These are phyloP conservation scores for Exophiala bonariae DNA, from an alignment of 2,329 filamentous ascomycete species.

Conservation along the genomic window DNA sequence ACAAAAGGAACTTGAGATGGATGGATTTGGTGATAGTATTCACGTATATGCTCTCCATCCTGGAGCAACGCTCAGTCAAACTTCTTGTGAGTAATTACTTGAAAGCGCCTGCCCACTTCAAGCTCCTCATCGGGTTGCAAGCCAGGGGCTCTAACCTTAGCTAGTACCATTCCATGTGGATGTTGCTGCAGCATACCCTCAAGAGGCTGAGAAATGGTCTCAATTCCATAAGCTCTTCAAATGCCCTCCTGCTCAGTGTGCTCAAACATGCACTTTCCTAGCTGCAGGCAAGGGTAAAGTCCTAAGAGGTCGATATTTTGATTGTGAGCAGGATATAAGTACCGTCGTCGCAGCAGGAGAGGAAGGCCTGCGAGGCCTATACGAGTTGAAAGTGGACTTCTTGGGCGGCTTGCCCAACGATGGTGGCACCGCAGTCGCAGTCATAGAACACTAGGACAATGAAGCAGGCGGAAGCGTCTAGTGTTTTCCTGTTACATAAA, in stretches of 20 bases:
- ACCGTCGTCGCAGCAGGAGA: not conserved
- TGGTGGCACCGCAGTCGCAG: not conserved
- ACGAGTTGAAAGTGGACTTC: constrained; percentile 11
- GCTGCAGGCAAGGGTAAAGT: constrained; percentile 6
- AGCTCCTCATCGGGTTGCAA: not conserved
- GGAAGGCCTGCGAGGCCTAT: not conserved
- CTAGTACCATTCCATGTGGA: not conserved
- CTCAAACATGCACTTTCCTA: constrained; percentile 6
- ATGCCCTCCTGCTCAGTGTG: constrained; percentile 1
- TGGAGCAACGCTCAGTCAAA: constrained; percentile 3
- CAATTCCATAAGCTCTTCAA: constrained; percentile 2
- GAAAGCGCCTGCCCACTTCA: too few relatives aligned
- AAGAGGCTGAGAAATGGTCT: not conserved
- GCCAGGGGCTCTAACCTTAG: too few relatives aligned
- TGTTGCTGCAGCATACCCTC: constrained; percentile 2
- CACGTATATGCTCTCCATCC: constrained; percentile 9
- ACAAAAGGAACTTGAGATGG: not conserved
- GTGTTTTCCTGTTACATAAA: too few relatives aligned
- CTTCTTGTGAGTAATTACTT: not conserved
- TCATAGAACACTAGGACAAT: too few relatives aligned
- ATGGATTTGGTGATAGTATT: not conserved
- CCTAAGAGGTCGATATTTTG: constrained; percentile 8
- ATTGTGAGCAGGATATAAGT: constrained; percentile 8
- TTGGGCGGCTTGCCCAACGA: constrained; percentile 3
- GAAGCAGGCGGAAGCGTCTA: too few relatives aligned